Evolutionary conservation across 2,329 filamentous ascomycete species (phyloP), one percentile per base, ranked within the genome.

Genomic region (Pestalotiopsis sp.): DNA sequence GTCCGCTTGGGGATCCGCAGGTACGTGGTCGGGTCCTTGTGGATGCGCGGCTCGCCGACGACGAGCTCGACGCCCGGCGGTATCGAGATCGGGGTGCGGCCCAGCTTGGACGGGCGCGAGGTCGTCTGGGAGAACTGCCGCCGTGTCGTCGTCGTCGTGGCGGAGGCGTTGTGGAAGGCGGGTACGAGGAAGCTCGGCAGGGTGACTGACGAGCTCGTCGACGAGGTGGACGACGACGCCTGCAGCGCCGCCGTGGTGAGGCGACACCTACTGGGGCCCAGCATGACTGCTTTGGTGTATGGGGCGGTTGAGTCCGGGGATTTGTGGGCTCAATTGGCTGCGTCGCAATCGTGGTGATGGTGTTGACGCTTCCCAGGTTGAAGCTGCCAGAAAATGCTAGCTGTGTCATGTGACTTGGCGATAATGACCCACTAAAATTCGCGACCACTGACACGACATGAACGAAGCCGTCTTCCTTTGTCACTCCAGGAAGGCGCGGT

Each of bases 41-140:
- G 83, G 38, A 85, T 76, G 66, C 80, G 82, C 3, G 90, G 88
- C 69, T 94, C 87, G 70, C 92, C 87, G 68, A 95, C 82, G 12
- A 88, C 83, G 57, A 99, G 85, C 65, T 92, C 92, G 68, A 99
- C 96, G 71, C 93, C 93, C 0, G 93, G 91, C 0, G 95, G 95
- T 39, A 97, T 86, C 67, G 93, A 91, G 66, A 97, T 88, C 27
- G 93, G 88, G 70, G 92, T 92, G 74, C 90, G 88, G 75, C 96
- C 96, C 71, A 99, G 92, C 85, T 98, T 96, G 59, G 95, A 98
- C 68, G 85, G 82, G 74, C 86, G 85, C 77, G 82, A 81, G 66
- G 89, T 78, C 58, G 93, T 92, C 57, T 90, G 91, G 68, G 93
- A 95, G 84, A 98, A 98, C 71, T 82, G 82, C 77, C 87, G 85